These are phyloP conservation scores for Parasitella parasitica DNA, from an alignment of 371 early-diverging fungal genomes.

Conservation along the genomic window DNA sequence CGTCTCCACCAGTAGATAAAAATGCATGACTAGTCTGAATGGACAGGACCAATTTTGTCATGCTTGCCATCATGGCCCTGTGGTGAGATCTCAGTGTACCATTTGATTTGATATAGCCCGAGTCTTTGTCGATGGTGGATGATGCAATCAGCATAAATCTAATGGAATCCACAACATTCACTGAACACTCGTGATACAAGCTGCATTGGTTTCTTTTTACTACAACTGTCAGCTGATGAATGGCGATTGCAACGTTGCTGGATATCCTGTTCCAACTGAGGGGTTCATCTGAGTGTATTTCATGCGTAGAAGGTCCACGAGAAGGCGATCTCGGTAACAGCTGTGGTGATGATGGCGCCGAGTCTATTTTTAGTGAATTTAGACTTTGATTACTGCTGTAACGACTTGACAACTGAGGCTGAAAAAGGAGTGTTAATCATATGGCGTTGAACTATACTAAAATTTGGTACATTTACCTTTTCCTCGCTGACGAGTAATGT, in stretches of 20 bases:
- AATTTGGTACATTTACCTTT: slow-evolving; percentile 1
- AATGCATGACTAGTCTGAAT: slow-evolving; percentile 6
- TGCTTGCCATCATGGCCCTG: slow-evolving; percentile 71
- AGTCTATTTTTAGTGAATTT: too few species aligned
- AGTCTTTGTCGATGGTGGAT: slow-evolving; percentile 66
- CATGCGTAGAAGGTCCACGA: slow-evolving; percentile 16
- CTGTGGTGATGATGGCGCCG: slow-evolving; percentile 6
- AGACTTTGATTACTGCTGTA: slow-evolving; percentile 38
- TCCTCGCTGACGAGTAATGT: slow-evolving; percentile 5
- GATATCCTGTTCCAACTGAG: slow-evolving; percentile 66
- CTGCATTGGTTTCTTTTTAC: slow-evolving; percentile 47
- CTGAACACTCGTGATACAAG: slow-evolving; percentile 55
- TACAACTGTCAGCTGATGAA: slow-evolving; percentile 65
- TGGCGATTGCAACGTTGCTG: slow-evolving; percentile 59
- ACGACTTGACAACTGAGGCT: slow-evolving; percentile 55
- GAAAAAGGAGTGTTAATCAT: not conserved
- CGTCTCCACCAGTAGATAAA: slow-evolving; percentile 48
- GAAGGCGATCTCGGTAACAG: slow-evolving; percentile 20
- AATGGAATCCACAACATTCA: slow-evolving; percentile 72
- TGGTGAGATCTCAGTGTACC: slow-evolving; percentile 69
- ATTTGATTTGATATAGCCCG: slow-evolving; percentile 58
- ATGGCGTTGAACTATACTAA: not conserved
- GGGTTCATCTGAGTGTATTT: slow-evolving; percentile 23
- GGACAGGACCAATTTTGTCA: slow-evolving; percentile 78
- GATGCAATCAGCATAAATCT: slow-evolving; percentile 82